A percentile compares a stretch with the other conserved stretches of the same genome.
Conservation (phyloP, 192 early-diverging fungal genomes). For the Entomortierella beljakovae region DNA sequence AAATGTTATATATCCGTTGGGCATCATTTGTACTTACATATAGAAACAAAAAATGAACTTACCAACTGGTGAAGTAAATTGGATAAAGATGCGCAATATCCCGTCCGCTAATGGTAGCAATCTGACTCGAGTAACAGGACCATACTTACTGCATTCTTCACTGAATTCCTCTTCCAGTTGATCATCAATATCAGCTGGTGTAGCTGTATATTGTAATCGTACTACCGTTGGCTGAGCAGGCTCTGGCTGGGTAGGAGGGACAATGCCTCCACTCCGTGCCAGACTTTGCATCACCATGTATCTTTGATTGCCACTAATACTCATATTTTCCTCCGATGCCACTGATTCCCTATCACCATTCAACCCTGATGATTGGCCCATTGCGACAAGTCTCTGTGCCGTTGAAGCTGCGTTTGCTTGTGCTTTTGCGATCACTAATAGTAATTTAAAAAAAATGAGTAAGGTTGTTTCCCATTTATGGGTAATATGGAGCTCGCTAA, state of each 20-base stretch:
- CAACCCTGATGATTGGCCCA: constrained; percentile 47
- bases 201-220: constrained; percentile 76
- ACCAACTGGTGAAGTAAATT: constrained; percentile 70
- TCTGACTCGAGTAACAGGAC: constrained; percentile 65
- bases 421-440: constrained; percentile 54
- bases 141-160: constrained; percentile 87
- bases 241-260: constrained; percentile 23
- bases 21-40: neutral
- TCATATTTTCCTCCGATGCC: constrained; percentile 65
- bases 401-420: constrained; percentile 61
- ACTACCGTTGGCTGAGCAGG: constrained; percentile 66
- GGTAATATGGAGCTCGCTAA: neutral
- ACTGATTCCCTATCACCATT: constrained; percentile 59
- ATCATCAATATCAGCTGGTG: constrained; percentile 81
- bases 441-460: neutral
- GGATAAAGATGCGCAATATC: constrained; percentile 81
- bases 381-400: constrained; percentile 57
- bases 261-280: constrained; percentile 44
- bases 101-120: constrained; percentile 55
- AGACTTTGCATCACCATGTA: constrained; percentile 81
- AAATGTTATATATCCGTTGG: neutral
- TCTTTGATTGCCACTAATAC: constrained; percentile 67
- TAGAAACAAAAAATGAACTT: constrained; percentile 17
- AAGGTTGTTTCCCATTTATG: neutral
- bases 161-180: constrained; percentile 85